A percentile compares a stretch with the other conserved stretches of the same genome.
Evolutionary conservation across 495 filamentous ascomycete species (phyloP).

Genomic region (Penicillium silybi): DNA sequence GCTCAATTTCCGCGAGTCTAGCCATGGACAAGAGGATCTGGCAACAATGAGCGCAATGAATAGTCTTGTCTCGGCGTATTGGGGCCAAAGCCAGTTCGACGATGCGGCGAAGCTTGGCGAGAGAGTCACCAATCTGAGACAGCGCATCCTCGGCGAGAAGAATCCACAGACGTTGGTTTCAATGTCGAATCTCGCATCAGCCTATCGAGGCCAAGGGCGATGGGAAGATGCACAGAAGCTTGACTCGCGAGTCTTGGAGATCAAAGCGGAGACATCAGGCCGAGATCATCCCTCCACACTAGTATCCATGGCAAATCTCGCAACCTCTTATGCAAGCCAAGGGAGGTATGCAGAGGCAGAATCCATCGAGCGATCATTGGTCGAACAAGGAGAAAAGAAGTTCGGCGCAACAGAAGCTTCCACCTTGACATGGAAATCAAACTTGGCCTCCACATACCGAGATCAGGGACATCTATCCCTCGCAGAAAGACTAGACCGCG

Average conservation of each 20-base stretch:
- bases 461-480: slow-evolving; percentile 23
- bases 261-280: slow-evolving; percentile 23
- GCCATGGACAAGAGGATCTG: slow-evolving; percentile 20
- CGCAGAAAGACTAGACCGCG: slow-evolving; percentile 33
- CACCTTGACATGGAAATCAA: slow-evolving; percentile 14
- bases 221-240: slow-evolving; percentile 23
- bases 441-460: slow-evolving; percentile 13
- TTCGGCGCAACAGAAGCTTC: slow-evolving; percentile 29
- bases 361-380: slow-evolving; percentile 15
- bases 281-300: slow-evolving; percentile 32
- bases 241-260: slow-evolving; percentile 7
- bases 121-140: slow-evolving; percentile 4
- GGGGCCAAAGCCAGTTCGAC: slow-evolving; percentile 18
- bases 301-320: slow-evolving; percentile 21
- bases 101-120: slow-evolving; percentile 4
- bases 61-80: slow-evolving; percentile 26
- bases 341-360: slow-evolving; percentile 28
- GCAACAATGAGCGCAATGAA: slow-evolving; percentile 21
- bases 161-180: slow-evolving; percentile 3
- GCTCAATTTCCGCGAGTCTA: slow-evolving; percentile 11
- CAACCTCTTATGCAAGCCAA: slow-evolving; percentile 18
- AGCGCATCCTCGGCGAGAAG: slow-evolving; percentile 12
- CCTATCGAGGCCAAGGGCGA: slow-evolving; percentile 25
- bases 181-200: slow-evolving; percentile 28
- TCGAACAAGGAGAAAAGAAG: slow-evolving; percentile 15